Percentiles rank a stretch among this genome's conserved stretches.
These are phyloP conservation scores for Puya raimondii DNA, from an alignment of 176 grass and related monocot species.

Conservation along the genomic window DNA sequence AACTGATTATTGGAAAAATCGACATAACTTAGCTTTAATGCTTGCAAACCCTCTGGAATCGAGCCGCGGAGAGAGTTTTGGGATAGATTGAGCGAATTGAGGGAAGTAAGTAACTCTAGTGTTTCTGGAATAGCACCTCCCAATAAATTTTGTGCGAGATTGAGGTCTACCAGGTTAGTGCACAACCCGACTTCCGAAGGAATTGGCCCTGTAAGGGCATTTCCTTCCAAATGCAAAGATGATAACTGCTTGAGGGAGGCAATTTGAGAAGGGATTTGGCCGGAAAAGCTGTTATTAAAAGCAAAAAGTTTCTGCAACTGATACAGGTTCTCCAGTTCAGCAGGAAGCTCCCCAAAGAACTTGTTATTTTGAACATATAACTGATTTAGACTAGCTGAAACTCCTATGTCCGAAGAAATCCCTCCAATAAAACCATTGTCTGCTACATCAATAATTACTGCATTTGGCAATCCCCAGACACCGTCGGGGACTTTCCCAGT, in stretches of 20 bases:
- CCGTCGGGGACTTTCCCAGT: constrained; percentile 42
- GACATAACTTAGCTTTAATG: constrained; percentile 59
- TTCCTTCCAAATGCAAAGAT: constrained; percentile 65
- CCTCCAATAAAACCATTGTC: constrained; percentile 57
- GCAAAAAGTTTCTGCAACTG: constrained; percentile 60
- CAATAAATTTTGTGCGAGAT: constrained; percentile 68
- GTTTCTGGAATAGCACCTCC: constrained; percentile 50
- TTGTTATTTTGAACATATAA: constrained; percentile 83
- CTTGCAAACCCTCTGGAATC: constrained; percentile 57
- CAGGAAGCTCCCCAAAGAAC: constrained; percentile 56
- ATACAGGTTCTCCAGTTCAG: constrained; percentile 49
- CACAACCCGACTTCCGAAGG: constrained; percentile 62
- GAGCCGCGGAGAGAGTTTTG: constrained; percentile 60
- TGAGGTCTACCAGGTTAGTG: constrained; percentile 53
- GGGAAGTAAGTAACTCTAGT: constrained; percentile 29
- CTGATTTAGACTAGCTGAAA: constrained; percentile 61
- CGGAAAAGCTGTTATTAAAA: constrained; percentile 73
- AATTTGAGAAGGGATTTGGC: constrained; percentile 46
- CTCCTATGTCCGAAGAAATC: constrained; percentile 63
- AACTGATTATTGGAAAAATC: constrained; percentile 79
- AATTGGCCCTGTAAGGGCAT: constrained; percentile 48
- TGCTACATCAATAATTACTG: constrained; percentile 76
- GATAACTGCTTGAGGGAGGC: constrained; percentile 62
- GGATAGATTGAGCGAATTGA: constrained; percentile 81
- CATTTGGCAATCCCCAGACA: constrained; percentile 77